phyloP scores from a whole-genome alignment of 345 rosid species.

The Euphorbia peplus region DNA sequence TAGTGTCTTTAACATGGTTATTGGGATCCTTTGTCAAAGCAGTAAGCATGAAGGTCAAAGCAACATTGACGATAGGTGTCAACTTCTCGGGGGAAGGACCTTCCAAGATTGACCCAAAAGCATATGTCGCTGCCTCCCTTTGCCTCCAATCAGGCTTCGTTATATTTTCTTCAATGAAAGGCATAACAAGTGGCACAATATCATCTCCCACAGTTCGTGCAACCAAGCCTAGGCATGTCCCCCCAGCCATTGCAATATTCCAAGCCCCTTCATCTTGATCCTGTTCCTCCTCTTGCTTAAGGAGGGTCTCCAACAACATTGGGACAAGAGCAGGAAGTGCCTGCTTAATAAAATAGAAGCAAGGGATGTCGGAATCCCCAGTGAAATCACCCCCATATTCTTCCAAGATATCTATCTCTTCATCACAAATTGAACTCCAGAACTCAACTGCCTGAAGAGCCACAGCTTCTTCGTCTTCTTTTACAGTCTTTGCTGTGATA shows the following conservation, averaged over 20 bases:
- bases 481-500: slow-evolving; percentile 45
- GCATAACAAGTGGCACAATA: slow-evolving; percentile 44
- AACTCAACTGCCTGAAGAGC: slow-evolving; percentile 49
- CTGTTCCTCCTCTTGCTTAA: slow-evolving; percentile 51
- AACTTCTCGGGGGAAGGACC: slow-evolving; percentile 50
- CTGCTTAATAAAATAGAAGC: slow-evolving; percentile 46
- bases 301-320: slow-evolving; percentile 40
- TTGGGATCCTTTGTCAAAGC: slow-evolving; percentile 44
- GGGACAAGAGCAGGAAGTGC: slow-evolving; percentile 49
- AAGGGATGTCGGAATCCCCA: slow-evolving; percentile 43
- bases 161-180: slow-evolving; percentile 43
- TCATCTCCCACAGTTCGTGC: slow-evolving; percentile 49
- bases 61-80: slow-evolving; percentile 34
- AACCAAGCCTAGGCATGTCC: slow-evolving; percentile 49
- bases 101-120: slow-evolving; percentile 48
- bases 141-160: slow-evolving; percentile 51
- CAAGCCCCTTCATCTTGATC: slow-evolving; percentile 50
- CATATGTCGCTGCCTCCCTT: slow-evolving; percentile 49
- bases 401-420: slow-evolving; percentile 50
- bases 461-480: slow-evolving; percentile 45
- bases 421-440: slow-evolving; percentile 49
- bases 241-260: slow-evolving; percentile 54
- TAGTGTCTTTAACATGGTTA: slow-evolving; percentile 51
- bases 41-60: slow-evolving; percentile 61
- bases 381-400: slow-evolving; percentile 42